phyloP scores from a whole-genome alignment of 305 asterid genomes.

The Fraxinus paxiana region DNA sequence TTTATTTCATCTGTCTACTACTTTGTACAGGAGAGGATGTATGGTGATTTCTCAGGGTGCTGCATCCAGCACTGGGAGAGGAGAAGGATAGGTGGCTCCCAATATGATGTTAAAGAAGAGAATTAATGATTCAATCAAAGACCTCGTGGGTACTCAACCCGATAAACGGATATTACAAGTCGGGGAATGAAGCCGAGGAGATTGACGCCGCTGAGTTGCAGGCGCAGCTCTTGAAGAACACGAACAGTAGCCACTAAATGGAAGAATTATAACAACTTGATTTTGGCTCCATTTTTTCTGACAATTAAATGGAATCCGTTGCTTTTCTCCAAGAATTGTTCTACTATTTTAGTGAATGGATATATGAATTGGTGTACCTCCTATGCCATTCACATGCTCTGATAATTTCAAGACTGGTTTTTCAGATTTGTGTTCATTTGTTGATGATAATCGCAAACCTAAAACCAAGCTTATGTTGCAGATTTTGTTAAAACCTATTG shows the following conservation, averaged over 20 bases:
- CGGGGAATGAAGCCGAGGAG: constrained; percentile 46
- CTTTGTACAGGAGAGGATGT: neutral
- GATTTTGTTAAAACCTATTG: constrained; percentile 40
- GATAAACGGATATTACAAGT: constrained; percentile 59
- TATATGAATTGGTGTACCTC: neutral
- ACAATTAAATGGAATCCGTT: neutral
- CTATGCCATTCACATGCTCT: neutral
- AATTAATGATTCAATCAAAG: constrained; percentile 39
- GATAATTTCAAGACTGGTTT: constrained; percentile 15
- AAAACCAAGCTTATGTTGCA: constrained; percentile 17
- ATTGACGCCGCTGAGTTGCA: constrained; percentile 65
- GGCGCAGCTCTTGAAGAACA: constrained; percentile 35
- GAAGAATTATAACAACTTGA: neutral
- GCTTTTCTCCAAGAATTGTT: neutral
- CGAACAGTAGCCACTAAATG: constrained; percentile 22
- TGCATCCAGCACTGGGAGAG: neutral
- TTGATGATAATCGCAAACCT: constrained; percentile 35
- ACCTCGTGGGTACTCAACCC: constrained; percentile 76
- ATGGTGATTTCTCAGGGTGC: neutral
- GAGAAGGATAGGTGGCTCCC: neutral
- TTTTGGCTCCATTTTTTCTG: neutral
- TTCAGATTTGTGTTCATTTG: constrained; percentile 18
- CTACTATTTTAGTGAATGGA: neutral
- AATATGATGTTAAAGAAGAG: constrained; percentile 24
- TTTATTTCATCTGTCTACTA: too few relatives aligned